Conservation (phyloP, 75 land plant genomes). For the Isoetes taiwanensis region DNA sequence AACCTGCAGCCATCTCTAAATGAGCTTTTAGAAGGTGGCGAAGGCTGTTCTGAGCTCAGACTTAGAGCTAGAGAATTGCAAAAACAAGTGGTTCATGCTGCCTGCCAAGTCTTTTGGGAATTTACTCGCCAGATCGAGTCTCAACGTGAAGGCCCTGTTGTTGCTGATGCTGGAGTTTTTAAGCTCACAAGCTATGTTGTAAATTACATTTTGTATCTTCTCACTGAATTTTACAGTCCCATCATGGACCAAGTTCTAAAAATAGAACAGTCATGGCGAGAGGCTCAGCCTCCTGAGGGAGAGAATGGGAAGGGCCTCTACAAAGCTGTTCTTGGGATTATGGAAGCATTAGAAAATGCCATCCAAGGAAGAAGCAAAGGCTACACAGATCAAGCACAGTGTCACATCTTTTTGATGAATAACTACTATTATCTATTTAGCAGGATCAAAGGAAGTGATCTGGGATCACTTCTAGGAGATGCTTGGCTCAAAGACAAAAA, state of each 20-base stretch:
- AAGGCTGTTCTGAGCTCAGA: conserved; percentile 36
- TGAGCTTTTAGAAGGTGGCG: conserved; percentile 34
- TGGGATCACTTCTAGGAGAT: conserved; percentile 54
- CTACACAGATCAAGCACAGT: conserved; percentile 24
- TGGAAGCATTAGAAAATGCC: conserved; percentile 12
- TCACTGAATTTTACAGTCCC: conserved; percentile 39
- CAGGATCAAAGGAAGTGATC: conserved; percentile 32
- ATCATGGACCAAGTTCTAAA: conserved; percentile 42
- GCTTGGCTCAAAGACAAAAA: conserved; percentile 41
- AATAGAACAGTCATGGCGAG: conserved; percentile 48
- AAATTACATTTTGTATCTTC: conserved; percentile 41
- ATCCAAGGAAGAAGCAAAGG: conserved; percentile 28
- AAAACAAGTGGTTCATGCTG: conserved; percentile 32
- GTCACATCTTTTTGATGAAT: conserved; percentile 59
- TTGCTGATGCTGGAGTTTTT: conserved; percentile 44
- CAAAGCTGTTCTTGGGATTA: neutral
- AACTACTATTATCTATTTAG: conserved; percentile 41
- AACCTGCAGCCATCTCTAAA: conserved; percentile 36
- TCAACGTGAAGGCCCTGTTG: conserved; percentile 33
- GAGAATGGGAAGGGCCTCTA: too few species aligned
- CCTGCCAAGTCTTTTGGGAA: conserved; percentile 39
- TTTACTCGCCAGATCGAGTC: conserved; percentile 35
- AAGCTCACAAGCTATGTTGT: conserved; percentile 50
- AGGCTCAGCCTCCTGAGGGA: too few species aligned
- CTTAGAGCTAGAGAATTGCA: conserved; percentile 34